These are phyloP conservation scores for Phytophthora quininea DNA, from an alignment of 352 stramenopile species.

Conservation along the genomic window DNA sequence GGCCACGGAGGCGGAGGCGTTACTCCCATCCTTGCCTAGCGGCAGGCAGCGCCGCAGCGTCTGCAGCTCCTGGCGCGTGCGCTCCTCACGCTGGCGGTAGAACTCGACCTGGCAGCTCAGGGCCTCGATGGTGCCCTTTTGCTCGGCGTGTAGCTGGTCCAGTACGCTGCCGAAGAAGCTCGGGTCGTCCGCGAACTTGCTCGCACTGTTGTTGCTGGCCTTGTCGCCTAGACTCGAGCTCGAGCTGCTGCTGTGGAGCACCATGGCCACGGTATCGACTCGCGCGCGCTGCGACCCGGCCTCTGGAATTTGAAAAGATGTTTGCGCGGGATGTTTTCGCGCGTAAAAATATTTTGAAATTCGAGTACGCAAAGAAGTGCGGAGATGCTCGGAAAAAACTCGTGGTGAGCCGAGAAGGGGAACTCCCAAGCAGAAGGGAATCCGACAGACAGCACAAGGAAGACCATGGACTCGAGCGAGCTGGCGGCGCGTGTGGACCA, in stretches of 20 bases:
- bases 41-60: conserved; percentile 54
- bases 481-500: conserved; percentile 48
- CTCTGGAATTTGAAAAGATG: conserved; percentile 1
- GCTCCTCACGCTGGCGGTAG: conserved; percentile 77
- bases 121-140: conserved; percentile 85
- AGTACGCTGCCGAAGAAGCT: conserved; percentile 62
- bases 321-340: conserved; percentile 24
- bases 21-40: conserved; percentile 27
- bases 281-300: conserved; percentile 23
- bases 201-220: conserved; percentile 23
- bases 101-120: conserved; percentile 79
- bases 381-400: too few species aligned
- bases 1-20: conserved; percentile 38
- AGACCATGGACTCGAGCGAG: conserved; percentile 29
- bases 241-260: conserved; percentile 31
- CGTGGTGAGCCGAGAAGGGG: too few species aligned
- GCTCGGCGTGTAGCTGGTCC: conserved; percentile 79
- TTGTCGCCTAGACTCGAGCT: conserved; percentile 32
- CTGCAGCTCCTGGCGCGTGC: conserved; percentile 65
- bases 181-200: conserved; percentile 44
- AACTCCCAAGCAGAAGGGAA: conserved; percentile 24
- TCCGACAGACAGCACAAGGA: conserved; percentile 5
- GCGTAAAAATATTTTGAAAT: conserved; percentile 15
- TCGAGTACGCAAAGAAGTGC: too few species aligned
- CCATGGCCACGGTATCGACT: conserved; percentile 24